A percentile compares a stretch with the other conserved stretches of the same genome.
Evolutionary conservation across 768 basidiomycete species (phyloP).

Genomic region (Austroboletus eburneus): DNA sequence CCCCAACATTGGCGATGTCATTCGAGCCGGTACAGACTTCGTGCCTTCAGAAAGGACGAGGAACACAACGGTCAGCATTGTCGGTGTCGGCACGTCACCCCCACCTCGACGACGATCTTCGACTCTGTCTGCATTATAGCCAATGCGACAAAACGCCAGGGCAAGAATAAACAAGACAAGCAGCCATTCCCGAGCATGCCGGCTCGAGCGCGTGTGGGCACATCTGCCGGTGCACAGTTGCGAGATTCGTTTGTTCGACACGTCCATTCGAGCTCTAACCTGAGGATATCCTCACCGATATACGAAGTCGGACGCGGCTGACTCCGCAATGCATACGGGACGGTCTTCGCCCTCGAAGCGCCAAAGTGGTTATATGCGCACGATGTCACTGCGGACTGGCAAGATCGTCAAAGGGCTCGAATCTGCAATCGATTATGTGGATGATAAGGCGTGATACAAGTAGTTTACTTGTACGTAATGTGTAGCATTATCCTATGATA

Average conservation of each 20-base stretch:
- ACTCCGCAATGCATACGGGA: neutral
- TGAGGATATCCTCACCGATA: conserved; percentile 11
- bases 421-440: conserved; percentile 40
- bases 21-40: conserved; percentile 4
- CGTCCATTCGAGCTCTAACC: conserved; percentile 23
- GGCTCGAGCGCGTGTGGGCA: neutral
- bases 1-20: conserved; percentile 22
- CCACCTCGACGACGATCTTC: conserved; percentile 23
- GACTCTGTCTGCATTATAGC: conserved; percentile 17
- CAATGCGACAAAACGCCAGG: neutral
- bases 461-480: too few relatives aligned
- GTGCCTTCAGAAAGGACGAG: conserved; percentile 7
- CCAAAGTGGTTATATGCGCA: conserved; percentile 28
- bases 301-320: conserved; percentile 12
- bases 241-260: conserved; percentile 16
- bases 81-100: conserved; percentile 17
- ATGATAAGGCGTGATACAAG: conserved; percentile 20
- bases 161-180: conserved; percentile 1
- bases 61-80: conserved; percentile 20
- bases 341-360: conserved; percentile 22
- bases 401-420: conserved; percentile 37
- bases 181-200: conserved; percentile 1
- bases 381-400: conserved; percentile 33
- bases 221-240: neutral
- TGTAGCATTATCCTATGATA: too few relatives aligned